phyloP scores from a whole-genome alignment of 2,329 filamentous ascomycete species.

The Coniella vitis region DNA sequence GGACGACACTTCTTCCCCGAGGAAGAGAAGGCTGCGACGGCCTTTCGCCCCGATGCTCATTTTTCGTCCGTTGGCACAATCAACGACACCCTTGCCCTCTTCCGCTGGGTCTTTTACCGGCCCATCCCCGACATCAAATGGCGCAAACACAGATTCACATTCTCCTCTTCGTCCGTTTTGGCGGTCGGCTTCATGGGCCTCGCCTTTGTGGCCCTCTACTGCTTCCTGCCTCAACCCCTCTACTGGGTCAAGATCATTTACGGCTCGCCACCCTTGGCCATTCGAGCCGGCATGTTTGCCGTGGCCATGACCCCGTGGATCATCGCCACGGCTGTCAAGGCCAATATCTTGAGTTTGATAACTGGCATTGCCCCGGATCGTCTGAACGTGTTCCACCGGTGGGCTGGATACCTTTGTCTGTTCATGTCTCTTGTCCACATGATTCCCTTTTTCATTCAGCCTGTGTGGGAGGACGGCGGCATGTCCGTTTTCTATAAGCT shows the following conservation, averaged over 20 bases:
- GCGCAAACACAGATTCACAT: slow-evolving; percentile 63
- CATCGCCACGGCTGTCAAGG: slow-evolving; percentile 81
- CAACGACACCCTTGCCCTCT: slow-evolving; percentile 75
- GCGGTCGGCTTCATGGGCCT: slow-evolving; percentile 61
- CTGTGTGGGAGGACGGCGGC: slow-evolving; percentile 75
- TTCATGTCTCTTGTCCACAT: slow-evolving; percentile 79
- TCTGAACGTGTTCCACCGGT: slow-evolving; percentile 87
- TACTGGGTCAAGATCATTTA: slow-evolving; percentile 83
- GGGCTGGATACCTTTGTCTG: slow-evolving; percentile 81
- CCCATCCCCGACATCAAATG: slow-evolving; percentile 69
- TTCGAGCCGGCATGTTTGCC: slow-evolving; percentile 85
- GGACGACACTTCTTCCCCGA: slow-evolving; percentile 68
- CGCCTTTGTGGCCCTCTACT: slow-evolving; percentile 70
- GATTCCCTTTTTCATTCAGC: slow-evolving; percentile 83
- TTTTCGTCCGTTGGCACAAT: slow-evolving; percentile 67
- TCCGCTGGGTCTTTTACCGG: slow-evolving; percentile 83
- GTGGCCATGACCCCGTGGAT: slow-evolving; percentile 93
- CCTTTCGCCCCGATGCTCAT: slow-evolving; percentile 60
- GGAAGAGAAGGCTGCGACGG: slow-evolving; percentile 48
- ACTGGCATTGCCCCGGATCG: slow-evolving; percentile 90
- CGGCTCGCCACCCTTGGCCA: slow-evolving; percentile 81
- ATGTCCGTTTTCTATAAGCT: slow-evolving; percentile 63
- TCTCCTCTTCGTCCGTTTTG: slow-evolving; percentile 71
- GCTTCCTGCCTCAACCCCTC: slow-evolving; percentile 79
- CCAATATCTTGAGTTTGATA: slow-evolving; percentile 74